Evolutionary conservation across 169 alveolate genomes (phyloP).

Genomic region (Plasmodium gonderi): DNA sequence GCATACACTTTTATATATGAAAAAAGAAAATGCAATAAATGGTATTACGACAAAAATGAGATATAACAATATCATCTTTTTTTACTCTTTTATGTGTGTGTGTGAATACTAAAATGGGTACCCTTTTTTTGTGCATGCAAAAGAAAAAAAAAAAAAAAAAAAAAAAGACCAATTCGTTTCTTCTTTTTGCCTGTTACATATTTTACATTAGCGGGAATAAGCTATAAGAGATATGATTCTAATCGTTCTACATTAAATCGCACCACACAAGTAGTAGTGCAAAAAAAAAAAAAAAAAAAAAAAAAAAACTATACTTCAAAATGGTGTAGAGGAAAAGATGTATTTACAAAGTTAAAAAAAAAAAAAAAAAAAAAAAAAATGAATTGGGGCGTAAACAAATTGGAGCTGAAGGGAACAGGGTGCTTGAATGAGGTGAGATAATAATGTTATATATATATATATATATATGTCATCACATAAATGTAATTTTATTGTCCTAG

Average conservation of each 20-base stretch:
- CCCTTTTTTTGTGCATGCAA: neutral
- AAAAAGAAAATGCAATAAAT: conserved; percentile 47
- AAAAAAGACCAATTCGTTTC: neutral
- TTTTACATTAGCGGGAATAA: neutral
- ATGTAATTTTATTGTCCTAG: no score
- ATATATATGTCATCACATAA: no score
- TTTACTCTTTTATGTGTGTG: no score
- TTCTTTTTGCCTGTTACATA: neutral
- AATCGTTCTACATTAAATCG: no score
- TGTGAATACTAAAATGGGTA: neutral
- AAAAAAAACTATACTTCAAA: no score
- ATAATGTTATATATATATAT: no score
- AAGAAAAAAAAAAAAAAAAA: neutral
- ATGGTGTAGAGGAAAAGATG: neutral
- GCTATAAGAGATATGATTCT: neutral
- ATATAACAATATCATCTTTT: conserved; percentile 57
- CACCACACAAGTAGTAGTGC: no score
- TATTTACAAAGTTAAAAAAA: neutral
- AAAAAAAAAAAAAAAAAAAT: neutral
- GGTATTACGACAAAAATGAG: conserved; percentile 61
- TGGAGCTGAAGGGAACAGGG: no score
- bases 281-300: no score
- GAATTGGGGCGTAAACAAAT: no score
- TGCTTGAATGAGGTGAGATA: no score
- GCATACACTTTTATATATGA: conserved; percentile 48